Conservation (phyloP, 495 filamentous ascomycete species). For the Acidomyces sp. region DNA sequence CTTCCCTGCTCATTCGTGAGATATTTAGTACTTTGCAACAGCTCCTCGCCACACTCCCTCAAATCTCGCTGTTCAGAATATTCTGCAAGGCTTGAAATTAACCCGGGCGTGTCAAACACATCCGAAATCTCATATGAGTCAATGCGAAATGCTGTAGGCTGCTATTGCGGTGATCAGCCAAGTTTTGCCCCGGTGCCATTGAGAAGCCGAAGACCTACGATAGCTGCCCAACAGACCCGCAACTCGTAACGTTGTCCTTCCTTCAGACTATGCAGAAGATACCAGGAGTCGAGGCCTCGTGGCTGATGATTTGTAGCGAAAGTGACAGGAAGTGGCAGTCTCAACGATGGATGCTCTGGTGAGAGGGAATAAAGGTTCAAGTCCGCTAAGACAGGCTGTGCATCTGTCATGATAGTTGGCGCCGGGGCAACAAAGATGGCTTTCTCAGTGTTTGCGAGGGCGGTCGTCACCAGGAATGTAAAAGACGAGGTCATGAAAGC, state of each 20-base stretch:
- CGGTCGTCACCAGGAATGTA: slow-evolving; percentile 25
- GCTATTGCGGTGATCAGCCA: too few relatives aligned
- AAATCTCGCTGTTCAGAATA: slow-evolving; percentile 47
- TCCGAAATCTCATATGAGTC: slow-evolving; percentile 44
- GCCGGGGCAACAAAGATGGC: slow-evolving; percentile 69
- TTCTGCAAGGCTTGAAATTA: slow-evolving; percentile 49
- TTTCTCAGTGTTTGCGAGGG: slow-evolving; percentile 73
- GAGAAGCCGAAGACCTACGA: slow-evolving; percentile 57
- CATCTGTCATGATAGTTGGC: slow-evolving; percentile 37
- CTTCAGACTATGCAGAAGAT: slow-evolving; percentile 61
- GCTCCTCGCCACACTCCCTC: slow-evolving; percentile 10
- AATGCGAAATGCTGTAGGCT: slow-evolving; percentile 75
- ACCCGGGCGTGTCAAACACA: slow-evolving; percentile 44
- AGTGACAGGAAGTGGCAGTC: slow-evolving; percentile 47
- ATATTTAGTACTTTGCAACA: background rate
- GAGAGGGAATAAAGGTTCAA: slow-evolving; percentile 53
- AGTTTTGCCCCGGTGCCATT: too few relatives aligned
- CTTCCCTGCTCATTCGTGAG: slow-evolving; percentile 12
- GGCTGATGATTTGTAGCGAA: slow-evolving; percentile 46
- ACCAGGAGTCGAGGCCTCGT: slow-evolving; percentile 63
- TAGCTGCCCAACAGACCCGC: slow-evolving; percentile 86
- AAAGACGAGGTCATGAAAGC: slow-evolving; percentile 18
- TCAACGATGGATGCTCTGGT: slow-evolving; percentile 40
- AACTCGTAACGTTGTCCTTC: slow-evolving; percentile 77
- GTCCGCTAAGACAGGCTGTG: slow-evolving; percentile 46